Base-by-base conservation (phyloP, 2,329 filamentous ascomycete species). In the Remersonia thermophila region DNA sequence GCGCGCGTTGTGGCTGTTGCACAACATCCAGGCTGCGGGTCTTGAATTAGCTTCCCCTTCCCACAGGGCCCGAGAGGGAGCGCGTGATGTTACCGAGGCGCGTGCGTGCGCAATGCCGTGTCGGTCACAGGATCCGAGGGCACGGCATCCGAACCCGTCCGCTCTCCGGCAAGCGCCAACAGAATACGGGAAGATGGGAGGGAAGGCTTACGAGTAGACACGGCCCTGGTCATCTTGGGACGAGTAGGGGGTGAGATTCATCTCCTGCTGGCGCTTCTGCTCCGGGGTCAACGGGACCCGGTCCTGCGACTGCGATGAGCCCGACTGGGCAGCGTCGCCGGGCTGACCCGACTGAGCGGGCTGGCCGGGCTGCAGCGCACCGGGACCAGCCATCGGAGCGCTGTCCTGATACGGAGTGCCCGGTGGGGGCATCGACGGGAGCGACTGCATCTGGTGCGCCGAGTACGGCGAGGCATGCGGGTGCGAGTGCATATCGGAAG, bases 1-100 rank as follows among this genome's bases (percentile, higher is more conserved):
- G 83, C 47, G 91, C 91, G 51, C 91, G 77, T 51, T 84, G 71
- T 34, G 91, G 91, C 58, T 96, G 86, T 63, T 98, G 91, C 47
- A 83, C 77, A 41, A 95, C 84, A 47, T 79, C 67, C 34, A 94
- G 70, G 43, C 77, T 81, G 46, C 42, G 33, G 36, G 30, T 27
- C 9, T 38, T 16, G 39, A 30, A 36, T 48, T 43, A 48, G 44
- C 39, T 23, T 42, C 25, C 20, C 9, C 5, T 34, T n/a, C 16
- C 25, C 14, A 37, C 30, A 26, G 25, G 20, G 32, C n/a, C n/a
- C n/a, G n/a, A n/a, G n/a, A n/a, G n/a, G n/a, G n/a, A n/a, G n/a
- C n/a, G 32, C 16, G 15, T 13, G 27, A 27, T 16, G 23, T 14
- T 27, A 26, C 12, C n/a, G 35, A 33, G 38, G 14, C 27, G 23